These are phyloP conservation scores for Saturnispora zaruensis DNA, from an alignment of 805 yeast genomes.

Conservation along the genomic window DNA sequence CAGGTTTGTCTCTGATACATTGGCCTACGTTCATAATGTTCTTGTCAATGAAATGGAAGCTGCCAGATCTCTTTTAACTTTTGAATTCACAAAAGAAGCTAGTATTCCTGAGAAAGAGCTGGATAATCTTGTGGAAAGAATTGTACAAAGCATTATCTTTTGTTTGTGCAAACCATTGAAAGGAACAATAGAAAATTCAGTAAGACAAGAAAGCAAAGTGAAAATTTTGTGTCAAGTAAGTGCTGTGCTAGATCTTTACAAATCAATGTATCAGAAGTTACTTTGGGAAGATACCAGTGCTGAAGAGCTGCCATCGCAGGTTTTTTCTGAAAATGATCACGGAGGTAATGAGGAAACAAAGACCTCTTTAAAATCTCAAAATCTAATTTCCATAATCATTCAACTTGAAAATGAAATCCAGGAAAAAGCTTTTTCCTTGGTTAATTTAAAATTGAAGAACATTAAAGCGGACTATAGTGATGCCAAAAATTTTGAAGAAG, in stretches of 20 bases:
- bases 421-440: constrained; percentile 33
- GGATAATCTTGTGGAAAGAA: constrained; percentile 23
- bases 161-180: constrained; percentile 52
- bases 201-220: constrained; percentile 56
- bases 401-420: constrained; percentile 28
- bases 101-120: constrained; percentile 15
- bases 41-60: constrained; percentile 83
- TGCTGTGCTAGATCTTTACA: constrained; percentile 59
- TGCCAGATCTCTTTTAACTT: constrained; percentile 51
- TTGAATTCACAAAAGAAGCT: constrained; percentile 19
- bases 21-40: constrained; percentile 81
- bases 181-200: constrained; percentile 57
- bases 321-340: neutral
- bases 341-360: constrained; percentile 6
- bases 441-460: constrained; percentile 33
- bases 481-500: constrained; percentile 31
- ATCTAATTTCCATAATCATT: constrained; percentile 21
- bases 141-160: constrained; percentile 43
- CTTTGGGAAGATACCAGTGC: constrained; percentile 14
- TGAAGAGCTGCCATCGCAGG: neutral
- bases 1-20: constrained; percentile 74
- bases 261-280: constrained; percentile 53
- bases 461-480: constrained; percentile 18
- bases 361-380: neutral
- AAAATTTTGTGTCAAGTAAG: constrained; percentile 48